Percentiles rank a stretch among this genome's conserved stretches.
These are phyloP conservation scores for Picea abies DNA, from an alignment of 83 land plant genomes.

Conservation along the genomic window DNA sequence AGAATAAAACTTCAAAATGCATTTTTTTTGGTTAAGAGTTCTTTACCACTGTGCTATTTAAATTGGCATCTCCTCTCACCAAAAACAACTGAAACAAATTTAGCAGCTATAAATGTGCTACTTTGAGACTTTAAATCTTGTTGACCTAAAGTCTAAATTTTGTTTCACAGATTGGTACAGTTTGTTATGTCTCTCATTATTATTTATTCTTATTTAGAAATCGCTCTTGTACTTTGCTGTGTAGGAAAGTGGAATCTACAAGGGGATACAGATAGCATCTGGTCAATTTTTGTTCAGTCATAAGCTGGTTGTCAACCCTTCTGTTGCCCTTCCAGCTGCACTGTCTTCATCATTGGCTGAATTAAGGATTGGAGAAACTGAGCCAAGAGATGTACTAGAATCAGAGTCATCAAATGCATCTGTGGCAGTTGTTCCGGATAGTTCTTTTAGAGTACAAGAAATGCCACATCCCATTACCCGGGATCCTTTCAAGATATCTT, in stretches of 20 bases:
- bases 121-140: too few species aligned
- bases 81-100: too few species aligned
- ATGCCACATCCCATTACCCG: conserved; percentile 10
- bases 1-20: neutral
- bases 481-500: neutral
- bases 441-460: conserved; percentile 3
- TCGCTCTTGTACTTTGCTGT: neutral
- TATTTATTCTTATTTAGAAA: neutral
- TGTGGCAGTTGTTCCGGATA: conserved; percentile 3
- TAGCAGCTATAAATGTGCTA: too few species aligned
- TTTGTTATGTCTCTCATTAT: neutral
- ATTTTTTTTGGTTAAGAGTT: neutral
- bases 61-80: neutral
- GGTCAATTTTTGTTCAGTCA: conserved; percentile 76
- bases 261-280: conserved; percentile 73
- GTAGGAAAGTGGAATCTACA: conserved; percentile 63
- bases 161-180: too few species aligned
- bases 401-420: neutral
- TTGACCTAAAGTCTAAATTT: too few species aligned
- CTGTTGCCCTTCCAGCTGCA: conserved; percentile 33
- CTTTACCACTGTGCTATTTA: neutral
- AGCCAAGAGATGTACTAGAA: neutral
- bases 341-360: conserved; percentile 4
- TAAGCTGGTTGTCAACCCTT: conserved; percentile 65
- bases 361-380: neutral